A percentile compares a stretch with the other conserved stretches of the same genome.
These are phyloP conservation scores for Scedosporium boydii DNA, from an alignment of 2,329 filamentous ascomycete species.

Conservation along the genomic window DNA sequence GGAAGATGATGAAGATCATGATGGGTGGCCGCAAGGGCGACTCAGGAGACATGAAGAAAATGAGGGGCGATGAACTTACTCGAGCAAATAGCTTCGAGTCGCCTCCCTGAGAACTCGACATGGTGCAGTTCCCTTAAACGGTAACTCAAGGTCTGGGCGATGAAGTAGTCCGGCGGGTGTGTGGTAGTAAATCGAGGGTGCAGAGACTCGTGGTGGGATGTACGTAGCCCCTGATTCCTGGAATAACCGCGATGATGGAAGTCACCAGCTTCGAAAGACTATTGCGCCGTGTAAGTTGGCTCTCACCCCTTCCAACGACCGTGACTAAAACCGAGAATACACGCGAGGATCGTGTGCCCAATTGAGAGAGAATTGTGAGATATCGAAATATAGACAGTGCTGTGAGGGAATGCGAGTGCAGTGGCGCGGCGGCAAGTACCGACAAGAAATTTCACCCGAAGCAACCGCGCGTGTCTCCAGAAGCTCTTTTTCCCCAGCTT, in stretches of 20 bases:
- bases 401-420: background rate
- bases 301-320: background rate
- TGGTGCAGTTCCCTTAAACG: constrained; percentile 21
- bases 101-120: constrained; percentile 58
- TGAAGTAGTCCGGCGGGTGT: background rate
- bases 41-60: background rate
- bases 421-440: no score
- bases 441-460: no score
- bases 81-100: constrained; percentile 99
- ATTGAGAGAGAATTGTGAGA: background rate
- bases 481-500: no score
- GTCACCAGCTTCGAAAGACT: background rate
- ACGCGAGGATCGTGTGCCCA: background rate
- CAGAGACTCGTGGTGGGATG: background rate
- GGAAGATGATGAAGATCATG: background rate
- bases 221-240: background rate
- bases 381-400: background rate
- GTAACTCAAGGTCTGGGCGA: no score
- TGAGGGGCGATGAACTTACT: constrained; percentile 45
- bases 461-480: no score
- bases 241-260: background rate
- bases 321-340: background rate
- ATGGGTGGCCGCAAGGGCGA: background rate
- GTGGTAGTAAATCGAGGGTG: background rate
- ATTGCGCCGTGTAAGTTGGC: no score